phyloP scores from a whole-genome alignment of 768 basidiomycete species.

The Ramaria sp. region DNA sequence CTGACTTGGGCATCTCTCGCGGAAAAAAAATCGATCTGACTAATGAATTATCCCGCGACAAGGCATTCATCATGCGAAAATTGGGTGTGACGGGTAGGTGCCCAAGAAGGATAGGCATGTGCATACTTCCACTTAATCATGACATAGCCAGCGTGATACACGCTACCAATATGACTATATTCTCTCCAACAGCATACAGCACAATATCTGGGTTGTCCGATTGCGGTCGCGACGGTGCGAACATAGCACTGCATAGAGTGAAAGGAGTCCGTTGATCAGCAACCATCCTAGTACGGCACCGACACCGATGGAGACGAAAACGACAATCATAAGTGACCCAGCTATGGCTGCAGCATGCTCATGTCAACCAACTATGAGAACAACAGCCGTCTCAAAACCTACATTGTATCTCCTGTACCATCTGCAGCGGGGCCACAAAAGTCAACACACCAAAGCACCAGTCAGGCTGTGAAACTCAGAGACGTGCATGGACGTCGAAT shows the following conservation, averaged over 20 bases:
- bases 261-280: conserved; percentile 59
- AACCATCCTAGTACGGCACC: conserved; percentile 70
- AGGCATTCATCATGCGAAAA: conserved; percentile 65
- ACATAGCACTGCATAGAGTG: conserved; percentile 68
- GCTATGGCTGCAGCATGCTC: conserved; percentile 29
- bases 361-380: background rate
- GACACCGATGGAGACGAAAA: conserved; percentile 55
- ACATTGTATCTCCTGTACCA: conserved; percentile 71
- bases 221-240: conserved; percentile 37
- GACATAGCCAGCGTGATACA: background rate
- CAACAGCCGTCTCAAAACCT: conserved; percentile 11
- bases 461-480: conserved; percentile 14
- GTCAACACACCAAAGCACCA: background rate
- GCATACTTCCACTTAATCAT: too few species aligned
- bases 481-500: conserved; percentile 63
- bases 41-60: conserved; percentile 63
- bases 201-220: conserved; percentile 67
- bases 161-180: conserved; percentile 65
- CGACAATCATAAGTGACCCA: conserved; percentile 47
- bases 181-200: conserved; percentile 60
- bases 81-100: background rate
- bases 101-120: background rate
- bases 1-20: conserved; percentile 46
- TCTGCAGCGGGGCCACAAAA: conserved; percentile 25
- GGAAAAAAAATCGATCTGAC: conserved; percentile 58